Percentiles rank a stretch among this genome's conserved stretches.
phyloP scores from a whole-genome alignment of 1,284 basidiomycete genomes.

The Amylostereum chailletii region DNA sequence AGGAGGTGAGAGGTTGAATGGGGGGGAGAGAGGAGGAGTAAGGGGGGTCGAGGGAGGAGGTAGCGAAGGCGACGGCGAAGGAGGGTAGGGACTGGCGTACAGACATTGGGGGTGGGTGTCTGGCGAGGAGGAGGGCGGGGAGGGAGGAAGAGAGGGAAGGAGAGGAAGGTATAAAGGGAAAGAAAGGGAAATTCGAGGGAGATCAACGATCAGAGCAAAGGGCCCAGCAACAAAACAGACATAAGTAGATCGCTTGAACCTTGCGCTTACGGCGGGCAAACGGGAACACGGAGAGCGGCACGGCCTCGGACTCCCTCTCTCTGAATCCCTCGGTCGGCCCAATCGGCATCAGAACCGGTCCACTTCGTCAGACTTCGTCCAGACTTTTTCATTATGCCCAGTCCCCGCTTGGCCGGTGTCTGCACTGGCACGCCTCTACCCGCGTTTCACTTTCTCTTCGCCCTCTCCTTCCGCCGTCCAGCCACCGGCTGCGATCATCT shows the following conservation, averaged over 20 bases:
- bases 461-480: too few relatives aligned
- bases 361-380: background rate
- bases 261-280: background rate
- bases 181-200: background rate
- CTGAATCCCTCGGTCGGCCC: background rate
- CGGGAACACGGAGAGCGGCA: background rate
- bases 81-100: slow-evolving; percentile 58
- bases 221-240: background rate
- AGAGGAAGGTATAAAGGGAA: background rate
- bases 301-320: background rate
- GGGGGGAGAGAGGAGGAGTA: slow-evolving; percentile 53
- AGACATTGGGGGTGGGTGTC: slow-evolving; percentile 24
- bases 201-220: background rate
- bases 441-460: too few relatives aligned
- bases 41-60: slow-evolving; percentile 36
- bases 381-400: background rate
- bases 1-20: slow-evolving; percentile 36
- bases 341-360: background rate
- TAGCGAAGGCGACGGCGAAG: slow-evolving; percentile 64
- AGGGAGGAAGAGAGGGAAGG: slow-evolving; percentile 3
- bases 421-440: too few relatives aligned
- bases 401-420: background rate
- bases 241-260: background rate
- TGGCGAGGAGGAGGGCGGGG: slow-evolving; percentile 1
- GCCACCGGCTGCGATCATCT: too few relatives aligned